Evolutionary conservation across 2,329 filamentous ascomycete genomes (phyloP).

Genomic region (Microdochium trichocladiopsis): DNA sequence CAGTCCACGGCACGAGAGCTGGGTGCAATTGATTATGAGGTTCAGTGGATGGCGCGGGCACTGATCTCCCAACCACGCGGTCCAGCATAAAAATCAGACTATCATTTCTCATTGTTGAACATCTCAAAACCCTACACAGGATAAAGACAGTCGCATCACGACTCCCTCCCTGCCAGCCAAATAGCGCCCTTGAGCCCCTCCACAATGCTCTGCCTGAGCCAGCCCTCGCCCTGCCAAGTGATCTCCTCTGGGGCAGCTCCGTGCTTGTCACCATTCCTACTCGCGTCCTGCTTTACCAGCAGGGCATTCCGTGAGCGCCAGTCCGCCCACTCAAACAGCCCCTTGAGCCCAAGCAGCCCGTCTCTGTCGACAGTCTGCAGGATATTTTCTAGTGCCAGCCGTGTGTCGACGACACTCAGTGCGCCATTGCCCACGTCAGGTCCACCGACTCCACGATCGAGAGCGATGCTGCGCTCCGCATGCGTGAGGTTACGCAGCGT

Average conservation of each 20-base stretch:
- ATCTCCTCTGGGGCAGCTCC: conserved; percentile 10
- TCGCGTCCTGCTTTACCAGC: conserved; percentile 11
- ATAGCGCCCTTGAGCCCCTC: conserved; percentile 48
- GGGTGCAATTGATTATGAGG: no score
- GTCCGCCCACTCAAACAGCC: conserved; percentile 51
- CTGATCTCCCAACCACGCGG: no score
- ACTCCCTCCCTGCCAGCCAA: conserved; percentile 36
- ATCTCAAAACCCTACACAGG: no score
- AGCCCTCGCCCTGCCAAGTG: conserved; percentile 34
- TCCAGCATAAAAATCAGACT: not conserved
- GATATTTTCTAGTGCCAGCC: conserved; percentile 56
- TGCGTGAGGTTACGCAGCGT: conserved; percentile 48
- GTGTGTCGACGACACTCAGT: conserved; percentile 55
- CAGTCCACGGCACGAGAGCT: no score
- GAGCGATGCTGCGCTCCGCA: conserved; percentile 58
- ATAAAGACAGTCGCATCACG: not conserved
- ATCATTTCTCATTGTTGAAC: no score
- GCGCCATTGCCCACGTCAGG: conserved; percentile 35
- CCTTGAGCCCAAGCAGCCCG: conserved; percentile 37
- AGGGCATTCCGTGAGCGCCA: conserved; percentile 26
- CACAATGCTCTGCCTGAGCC: conserved; percentile 48
- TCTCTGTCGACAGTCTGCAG: conserved; percentile 17
- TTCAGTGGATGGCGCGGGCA: no score
- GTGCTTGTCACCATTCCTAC: conserved; percentile 6
- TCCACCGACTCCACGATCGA: conserved; percentile 43